Evolutionary conservation across 768 basidiomycete species (phyloP), one percentile per base, ranked within the genome.

Genomic region (Tephrocybe sp.): DNA sequence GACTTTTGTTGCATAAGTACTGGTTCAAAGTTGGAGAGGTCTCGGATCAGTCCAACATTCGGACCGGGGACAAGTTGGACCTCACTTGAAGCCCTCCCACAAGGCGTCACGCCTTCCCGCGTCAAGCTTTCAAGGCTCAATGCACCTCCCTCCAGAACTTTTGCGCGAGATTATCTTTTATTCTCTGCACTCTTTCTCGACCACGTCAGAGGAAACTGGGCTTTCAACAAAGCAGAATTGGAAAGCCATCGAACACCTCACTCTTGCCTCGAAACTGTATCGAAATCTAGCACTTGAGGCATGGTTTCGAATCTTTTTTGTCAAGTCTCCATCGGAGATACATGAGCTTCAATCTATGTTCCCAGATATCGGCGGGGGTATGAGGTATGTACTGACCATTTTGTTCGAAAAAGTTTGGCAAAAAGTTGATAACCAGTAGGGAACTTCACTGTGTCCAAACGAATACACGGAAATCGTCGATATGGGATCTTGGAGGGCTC

Each of bases 221-320:
- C 43, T 51, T 15, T 55, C 59, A 32, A 40, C 33, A 21, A 72
- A 72, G 46, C 58, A 62, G 9, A 32, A 52, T 8, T 71, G 69
- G 69, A 41, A 50, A 7, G 52, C 59, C 8, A 55, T 73, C n/a
- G 24, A 56, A 38, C 44, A 65, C 3, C 54, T 72, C 21, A 66
- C 68, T 12, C 51, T 66, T 9, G 57, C 67, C 20, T 72, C 59
- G n/a, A 66, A 59, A 47, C 40, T 53, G 8, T 71, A 62, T 51
- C 66, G 71, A 36, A 39, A 56, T 0, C 51, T 68, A 10, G 57
- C 59, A 7, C 54, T 73, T 1, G 61, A 63, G 32, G 55, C 55
- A 45, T 73, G 72, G 72, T 72, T 72, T 54, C 60, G 61, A 23
- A 54, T 47, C 9, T 49, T 73, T n/a, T 68, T 58, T 51, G 45